phyloP scores from a whole-genome alignment of 2,329 filamentous ascomycete genomes.

The Penicillium sp. region DNA sequence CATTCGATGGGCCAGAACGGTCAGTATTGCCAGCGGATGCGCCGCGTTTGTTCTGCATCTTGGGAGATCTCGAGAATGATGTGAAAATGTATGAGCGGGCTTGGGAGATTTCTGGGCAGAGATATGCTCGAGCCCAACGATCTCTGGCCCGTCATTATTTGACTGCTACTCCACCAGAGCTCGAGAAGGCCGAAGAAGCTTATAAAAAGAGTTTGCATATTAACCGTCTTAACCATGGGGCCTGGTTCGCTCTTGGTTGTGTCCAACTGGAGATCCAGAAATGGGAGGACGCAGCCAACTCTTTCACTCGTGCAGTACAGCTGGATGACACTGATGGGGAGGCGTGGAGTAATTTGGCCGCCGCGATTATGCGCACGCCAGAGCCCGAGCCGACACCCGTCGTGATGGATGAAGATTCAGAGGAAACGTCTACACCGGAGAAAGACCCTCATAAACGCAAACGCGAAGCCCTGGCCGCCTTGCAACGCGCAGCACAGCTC shows the following conservation, averaged over 20 bases:
- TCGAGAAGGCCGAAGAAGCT: constrained; percentile 64
- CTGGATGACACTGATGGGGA: constrained; percentile 84
- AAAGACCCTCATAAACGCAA: constrained; percentile 57
- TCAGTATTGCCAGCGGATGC: constrained; percentile 71
- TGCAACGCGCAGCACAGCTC: constrained; percentile 77
- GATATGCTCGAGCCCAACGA: constrained; percentile 81
- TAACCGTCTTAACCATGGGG: constrained; percentile 72
- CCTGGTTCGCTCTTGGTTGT: constrained; percentile 89
- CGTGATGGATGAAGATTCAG: constrained; percentile 26
- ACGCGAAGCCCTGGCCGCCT: constrained; percentile 70
- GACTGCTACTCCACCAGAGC: constrained; percentile 53
- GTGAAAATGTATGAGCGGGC: constrained; percentile 72
- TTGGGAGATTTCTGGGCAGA: constrained; percentile 74
- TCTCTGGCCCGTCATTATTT: constrained; percentile 77
- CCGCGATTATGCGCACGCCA: constrained; percentile 59
- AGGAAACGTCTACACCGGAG: constrained; percentile 15
- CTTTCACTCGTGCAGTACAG: constrained; percentile 76
- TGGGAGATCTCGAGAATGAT: constrained; percentile 80
- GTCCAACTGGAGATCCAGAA: constrained; percentile 71
- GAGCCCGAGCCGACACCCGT: constrained; percentile 30
- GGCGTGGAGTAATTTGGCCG: constrained; percentile 91
- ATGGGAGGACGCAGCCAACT: constrained; percentile 73
- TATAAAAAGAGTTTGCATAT: constrained; percentile 71
- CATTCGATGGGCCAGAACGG: constrained; percentile 63
- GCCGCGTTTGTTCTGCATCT: constrained; percentile 82